Percentiles rank a stretch among this genome's conserved stretches.
Conservation (phyloP, 305 asterid species). For the Plantago coronopus region DNA sequence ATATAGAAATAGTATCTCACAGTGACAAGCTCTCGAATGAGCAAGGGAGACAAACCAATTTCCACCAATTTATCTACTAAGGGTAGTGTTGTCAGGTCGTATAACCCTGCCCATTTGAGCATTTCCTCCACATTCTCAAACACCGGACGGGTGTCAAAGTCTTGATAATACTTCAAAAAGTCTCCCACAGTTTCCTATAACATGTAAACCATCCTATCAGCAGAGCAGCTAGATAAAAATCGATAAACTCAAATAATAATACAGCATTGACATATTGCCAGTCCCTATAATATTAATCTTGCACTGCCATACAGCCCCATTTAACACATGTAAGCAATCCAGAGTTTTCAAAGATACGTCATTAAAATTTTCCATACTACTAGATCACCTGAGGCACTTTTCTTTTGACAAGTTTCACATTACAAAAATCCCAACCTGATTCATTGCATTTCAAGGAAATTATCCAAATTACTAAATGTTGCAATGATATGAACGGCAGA, state of each 20-base stretch:
- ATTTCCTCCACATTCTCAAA: constrained; percentile 74
- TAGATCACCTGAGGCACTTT: too few relatives aligned
- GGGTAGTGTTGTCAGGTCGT: constrained; percentile 54
- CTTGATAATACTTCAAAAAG: constrained; percentile 70
- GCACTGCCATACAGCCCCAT: not conserved
- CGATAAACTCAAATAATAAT: constrained; percentile 5
- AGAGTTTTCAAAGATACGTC: not conserved
- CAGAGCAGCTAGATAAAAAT: constrained; percentile 5
- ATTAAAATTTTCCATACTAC: not conserved
- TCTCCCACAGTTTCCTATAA: constrained; percentile 50
- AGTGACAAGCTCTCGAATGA: constrained; percentile 78
- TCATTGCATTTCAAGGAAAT: too few relatives aligned
- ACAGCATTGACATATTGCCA: constrained; percentile 1
- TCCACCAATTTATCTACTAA: constrained; percentile 58
- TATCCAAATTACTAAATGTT: too few relatives aligned
- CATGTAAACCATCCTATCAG: constrained; percentile 20
- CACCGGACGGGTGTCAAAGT: constrained; percentile 64
- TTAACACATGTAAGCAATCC: not conserved
- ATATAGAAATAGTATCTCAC: constrained; percentile 44
- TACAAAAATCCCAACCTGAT: too few relatives aligned
- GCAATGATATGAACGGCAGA: too few relatives aligned
- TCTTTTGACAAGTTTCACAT: too few relatives aligned
- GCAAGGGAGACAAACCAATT: constrained; percentile 51
- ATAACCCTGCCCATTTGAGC: constrained; percentile 92
- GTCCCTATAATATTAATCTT: constrained; percentile 4